These are phyloP conservation scores for Piper longum DNA, from an alignment of 164 flowering plant species.

Conservation along the genomic window DNA sequence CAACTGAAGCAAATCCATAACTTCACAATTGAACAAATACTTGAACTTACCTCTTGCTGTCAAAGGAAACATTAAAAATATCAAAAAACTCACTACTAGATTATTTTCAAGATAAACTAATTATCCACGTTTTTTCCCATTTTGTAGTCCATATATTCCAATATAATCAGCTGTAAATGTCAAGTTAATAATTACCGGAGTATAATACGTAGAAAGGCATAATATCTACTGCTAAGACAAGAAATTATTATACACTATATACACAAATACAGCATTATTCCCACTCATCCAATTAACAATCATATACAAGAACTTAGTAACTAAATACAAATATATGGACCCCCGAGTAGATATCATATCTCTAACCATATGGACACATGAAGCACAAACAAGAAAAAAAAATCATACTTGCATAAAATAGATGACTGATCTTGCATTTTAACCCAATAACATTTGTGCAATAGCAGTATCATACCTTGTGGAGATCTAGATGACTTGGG, in stretches of 20 bases:
- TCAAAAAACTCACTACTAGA: neutral
- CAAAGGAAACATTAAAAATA: conserved; percentile 17
- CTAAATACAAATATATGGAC: too few species aligned
- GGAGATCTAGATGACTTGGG: conserved; percentile 58
- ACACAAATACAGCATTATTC: too few species aligned
- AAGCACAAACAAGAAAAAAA: neutral
- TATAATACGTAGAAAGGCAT: too few species aligned
- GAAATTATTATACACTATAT: too few species aligned
- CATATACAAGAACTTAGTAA: too few species aligned
- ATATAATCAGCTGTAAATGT: neutral
- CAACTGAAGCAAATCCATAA: conserved; percentile 6
- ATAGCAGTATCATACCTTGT: conserved; percentile 77
- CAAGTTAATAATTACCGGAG: neutral
- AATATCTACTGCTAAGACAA: too few species aligned
- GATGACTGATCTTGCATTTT: conserved; percentile 26
- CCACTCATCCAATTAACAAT: too few species aligned
- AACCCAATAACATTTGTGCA: conserved; percentile 25
- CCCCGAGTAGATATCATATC: too few species aligned
- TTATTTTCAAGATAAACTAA: too few species aligned
- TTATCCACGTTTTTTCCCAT: too few species aligned
- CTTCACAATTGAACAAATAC: conserved; percentile 62
- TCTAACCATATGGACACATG: neutral
- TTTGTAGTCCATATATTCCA: neutral
- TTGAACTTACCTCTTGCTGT: conserved; percentile 98
- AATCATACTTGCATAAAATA: conserved; percentile 2